Base-by-base conservation (phyloP, 257 asterid genomes). In the Cruciata laevipes region DNA sequence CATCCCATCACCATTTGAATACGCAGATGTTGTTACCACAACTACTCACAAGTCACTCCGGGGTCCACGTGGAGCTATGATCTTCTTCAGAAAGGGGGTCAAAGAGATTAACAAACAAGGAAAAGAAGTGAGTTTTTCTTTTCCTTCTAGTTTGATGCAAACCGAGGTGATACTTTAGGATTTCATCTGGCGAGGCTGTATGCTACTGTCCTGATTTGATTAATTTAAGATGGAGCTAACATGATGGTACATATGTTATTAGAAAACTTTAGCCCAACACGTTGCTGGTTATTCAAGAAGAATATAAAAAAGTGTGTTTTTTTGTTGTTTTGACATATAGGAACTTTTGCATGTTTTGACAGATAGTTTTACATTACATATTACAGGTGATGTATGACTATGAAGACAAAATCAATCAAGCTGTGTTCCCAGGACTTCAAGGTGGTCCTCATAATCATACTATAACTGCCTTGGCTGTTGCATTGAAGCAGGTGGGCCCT, bases 391-490 rank as follows among this genome's bases (percentile, higher is more conserved):
- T 82, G 86, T 90, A 88, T 73, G 97, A 94, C 75, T 84, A 75
- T 76, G 99, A 85, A 77, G 99, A 94, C 80, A 94, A 80, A 81
- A 90, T 94, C 68, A 94, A 94, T 75, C 95, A 86, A 75, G 99
- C 99, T 12, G 99, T 94, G 71, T 94, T 94, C 81, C 99, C 99
- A 51, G 99, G 99, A 70, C 96, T 90, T 77, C 99, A 94, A 83
- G 99, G 99, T 72, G 99, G 99, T 70, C 99, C 99, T 6, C 99
- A 94, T 79, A 94, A 94, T 74, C 99, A 94, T 74, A 94, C 99
- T 17, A 94, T 90, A 61, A 84, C 96, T 74, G 97, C 87, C 73
- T 80, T 94, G 72, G 99, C 99, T 6, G 99, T 90, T 51, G 99
- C 99, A 44, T 69, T 94, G 73, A 94, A 87, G 71, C 99, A 90